A percentile compares a stretch with the other conserved stretches of the same genome.
These are phyloP conservation scores for Westerdykella ornata DNA, from an alignment of 2,329 filamentous ascomycete genomes.

Conservation along the genomic window DNA sequence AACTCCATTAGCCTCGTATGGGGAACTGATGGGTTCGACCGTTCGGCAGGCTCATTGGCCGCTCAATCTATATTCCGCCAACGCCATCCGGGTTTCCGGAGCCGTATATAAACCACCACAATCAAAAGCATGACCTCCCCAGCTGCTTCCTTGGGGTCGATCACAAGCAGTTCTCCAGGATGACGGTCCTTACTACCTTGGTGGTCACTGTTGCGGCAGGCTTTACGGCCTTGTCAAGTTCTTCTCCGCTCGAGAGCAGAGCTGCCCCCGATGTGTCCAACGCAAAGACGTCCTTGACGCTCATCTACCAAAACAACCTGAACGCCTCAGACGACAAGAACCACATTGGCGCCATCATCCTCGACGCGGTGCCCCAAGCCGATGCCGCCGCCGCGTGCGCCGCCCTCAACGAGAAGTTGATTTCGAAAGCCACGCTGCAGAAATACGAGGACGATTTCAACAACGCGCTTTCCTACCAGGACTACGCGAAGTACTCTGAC, in stretches of 20 bases:
- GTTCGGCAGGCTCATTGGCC: constrained; percentile 13
- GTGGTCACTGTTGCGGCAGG: constrained; percentile 16
- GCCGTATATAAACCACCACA: constrained; percentile 1
- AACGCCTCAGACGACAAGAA: constrained; percentile 49
- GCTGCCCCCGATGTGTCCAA: constrained; percentile 15
- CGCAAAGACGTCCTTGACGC: constrained; percentile 42
- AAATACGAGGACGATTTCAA: constrained; percentile 43
- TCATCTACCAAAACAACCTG: constrained; percentile 51
- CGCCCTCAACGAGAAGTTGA: constrained; percentile 43
- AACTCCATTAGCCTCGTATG: constrained; percentile 18
- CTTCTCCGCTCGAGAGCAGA: constrained; percentile 16
- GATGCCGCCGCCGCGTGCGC: constrained; percentile 42
- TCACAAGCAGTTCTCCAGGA: constrained; percentile 7
- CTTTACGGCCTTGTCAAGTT: constrained; percentile 13
- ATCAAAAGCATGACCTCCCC: constrained; percentile 1
- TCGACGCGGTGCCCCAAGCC: constrained; percentile 39
- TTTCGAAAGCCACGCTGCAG: constrained; percentile 40
- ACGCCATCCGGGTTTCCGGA: constrained; percentile 24
- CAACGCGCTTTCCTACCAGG: constrained; percentile 42
- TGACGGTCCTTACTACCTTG: constrained; percentile 19
- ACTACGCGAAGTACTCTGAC: constrained; percentile 37
- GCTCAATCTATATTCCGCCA: constrained; percentile 6
- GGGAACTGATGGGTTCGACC: constrained; percentile 7
- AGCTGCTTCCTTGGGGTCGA: neutral
- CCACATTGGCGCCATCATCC: constrained; percentile 47